phyloP scores from a whole-genome alignment of 768 basidiomycete genomes.

The Leucogyrophana mollusca region DNA sequence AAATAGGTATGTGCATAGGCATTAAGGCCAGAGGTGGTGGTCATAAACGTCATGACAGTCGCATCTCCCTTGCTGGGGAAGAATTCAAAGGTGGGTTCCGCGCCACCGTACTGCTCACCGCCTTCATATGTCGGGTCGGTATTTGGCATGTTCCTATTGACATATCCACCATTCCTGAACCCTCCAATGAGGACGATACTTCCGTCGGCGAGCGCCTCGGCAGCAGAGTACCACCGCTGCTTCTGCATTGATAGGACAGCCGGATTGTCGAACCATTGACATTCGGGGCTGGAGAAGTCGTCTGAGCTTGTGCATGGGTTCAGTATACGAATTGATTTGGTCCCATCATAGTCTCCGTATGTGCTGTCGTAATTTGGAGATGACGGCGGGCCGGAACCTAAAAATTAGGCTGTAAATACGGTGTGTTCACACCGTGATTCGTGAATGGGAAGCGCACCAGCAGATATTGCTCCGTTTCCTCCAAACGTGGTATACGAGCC shows the following conservation, averaged over 20 bases:
- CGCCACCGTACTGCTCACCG: constrained; percentile 38
- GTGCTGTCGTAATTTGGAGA: constrained; percentile 45
- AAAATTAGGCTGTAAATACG: constrained; percentile 30
- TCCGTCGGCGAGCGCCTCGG: constrained; percentile 73
- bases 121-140: constrained; percentile 59
- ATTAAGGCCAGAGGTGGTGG: constrained; percentile 74
- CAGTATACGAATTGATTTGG: constrained; percentile 75
- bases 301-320: constrained; percentile 60
- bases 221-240: constrained; percentile 72
- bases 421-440: constrained; percentile 14
- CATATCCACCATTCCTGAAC: constrained; percentile 70
- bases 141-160: constrained; percentile 72
- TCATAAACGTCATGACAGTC: constrained; percentile 60
- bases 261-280: constrained; percentile 73
- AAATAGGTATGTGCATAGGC: constrained; percentile 73
- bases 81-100: constrained; percentile 81
- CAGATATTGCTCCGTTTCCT: constrained; percentile 66
- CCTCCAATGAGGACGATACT: constrained; percentile 77
- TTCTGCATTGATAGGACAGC: constrained; percentile 60
- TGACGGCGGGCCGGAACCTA: constrained; percentile 33
- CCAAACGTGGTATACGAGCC: constrained; percentile 74
- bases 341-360: constrained; percentile 80
- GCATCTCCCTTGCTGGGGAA: constrained; percentile 60
- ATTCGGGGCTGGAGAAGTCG: constrained; percentile 44
- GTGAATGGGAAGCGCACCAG: constrained; percentile 29